A percentile compares a stretch with the other conserved stretches of the same genome.
These are phyloP conservation scores for Didymella arachidicola DNA, from an alignment of 2,329 filamentous ascomycete species.

Conservation along the genomic window DNA sequence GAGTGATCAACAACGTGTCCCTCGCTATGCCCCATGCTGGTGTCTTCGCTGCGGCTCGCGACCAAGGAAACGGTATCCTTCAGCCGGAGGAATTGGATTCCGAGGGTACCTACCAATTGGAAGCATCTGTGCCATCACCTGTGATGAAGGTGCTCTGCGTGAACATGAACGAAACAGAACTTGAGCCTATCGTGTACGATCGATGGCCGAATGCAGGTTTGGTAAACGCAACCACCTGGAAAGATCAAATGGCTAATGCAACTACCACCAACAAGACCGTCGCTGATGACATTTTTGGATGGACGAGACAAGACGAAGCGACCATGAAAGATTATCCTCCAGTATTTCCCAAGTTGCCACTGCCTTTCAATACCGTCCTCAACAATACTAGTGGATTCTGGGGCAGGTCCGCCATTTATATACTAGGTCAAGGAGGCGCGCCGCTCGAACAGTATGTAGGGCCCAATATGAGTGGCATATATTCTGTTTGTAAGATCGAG, in stretches of 20 bases:
- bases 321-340: slow-evolving; percentile 53
- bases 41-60: slow-evolving; percentile 69
- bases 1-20: slow-evolving; percentile 77
- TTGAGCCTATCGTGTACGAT: slow-evolving; percentile 70
- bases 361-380: slow-evolving; percentile 67
- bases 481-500: slow-evolving; percentile 72
- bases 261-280: slow-evolving; percentile 53
- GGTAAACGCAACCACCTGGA: slow-evolving; percentile 38
- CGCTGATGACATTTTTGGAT: slow-evolving; percentile 75
- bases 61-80: slow-evolving; percentile 69
- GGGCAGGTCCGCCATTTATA: slow-evolving; percentile 67
- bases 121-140: slow-evolving; percentile 74
- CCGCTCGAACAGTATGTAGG: slow-evolving; percentile 23
- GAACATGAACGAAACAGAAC: slow-evolving; percentile 66
- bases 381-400: slow-evolving; percentile 46
- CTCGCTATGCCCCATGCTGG: slow-evolving; percentile 79
- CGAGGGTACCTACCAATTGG: slow-evolving; percentile 72
- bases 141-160: slow-evolving; percentile 76
- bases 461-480: slow-evolving; percentile 48
- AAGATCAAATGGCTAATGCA: slow-evolving; percentile 24
- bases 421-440: slow-evolving; percentile 59
- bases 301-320: slow-evolving; percentile 67
- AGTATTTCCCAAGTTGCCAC: slow-evolving; percentile 60
- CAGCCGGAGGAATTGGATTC: slow-evolving; percentile 69
- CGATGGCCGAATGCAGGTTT: slow-evolving; percentile 57